Percentiles rank a stretch among this genome's conserved stretches.
These are phyloP conservation scores for Neurospora cerealis DNA, from an alignment of 495 filamentous ascomycete genomes.

Conservation along the genomic window DNA sequence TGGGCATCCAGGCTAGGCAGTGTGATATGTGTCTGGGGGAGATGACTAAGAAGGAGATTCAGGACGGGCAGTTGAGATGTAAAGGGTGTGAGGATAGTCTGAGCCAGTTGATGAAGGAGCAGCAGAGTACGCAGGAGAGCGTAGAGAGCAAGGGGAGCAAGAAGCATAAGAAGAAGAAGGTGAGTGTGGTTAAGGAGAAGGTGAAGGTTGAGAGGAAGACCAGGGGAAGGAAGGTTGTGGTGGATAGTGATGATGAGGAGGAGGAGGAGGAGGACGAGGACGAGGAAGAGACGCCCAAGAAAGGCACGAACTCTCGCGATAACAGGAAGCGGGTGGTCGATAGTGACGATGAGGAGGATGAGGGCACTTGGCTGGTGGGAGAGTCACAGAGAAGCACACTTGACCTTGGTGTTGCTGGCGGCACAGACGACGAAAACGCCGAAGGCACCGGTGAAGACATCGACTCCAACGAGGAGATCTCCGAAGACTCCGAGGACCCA, in stretches of 20 bases:
- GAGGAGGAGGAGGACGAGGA: conserved; percentile 40
- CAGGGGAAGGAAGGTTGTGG: not conserved
- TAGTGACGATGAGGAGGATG: conserved; percentile 51
- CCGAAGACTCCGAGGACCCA: conserved; percentile 49
- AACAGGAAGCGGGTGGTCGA: conserved; percentile 43
- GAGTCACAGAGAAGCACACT: conserved; percentile 46
- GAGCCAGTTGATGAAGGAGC: conserved; percentile 26
- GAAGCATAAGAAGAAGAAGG: conserved; percentile 26
- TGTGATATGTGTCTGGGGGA: conserved; percentile 82
- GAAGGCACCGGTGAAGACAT: conserved; percentile 79
- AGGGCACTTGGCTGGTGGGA: conserved; percentile 65
- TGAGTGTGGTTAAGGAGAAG: conserved; percentile 20
- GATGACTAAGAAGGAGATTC: conserved; percentile 48
- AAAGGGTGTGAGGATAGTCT: conserved; percentile 18
- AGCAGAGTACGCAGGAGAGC: not conserved
- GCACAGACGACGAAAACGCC: conserved; percentile 72
- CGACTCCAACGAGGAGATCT: conserved; percentile 20
- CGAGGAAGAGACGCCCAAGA: conserved; percentile 36
- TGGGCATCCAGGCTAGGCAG: conserved; percentile 70
- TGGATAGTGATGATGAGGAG: conserved; percentile 9
- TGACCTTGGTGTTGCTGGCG: conserved; percentile 66
- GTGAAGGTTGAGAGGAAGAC: conserved; percentile 26
- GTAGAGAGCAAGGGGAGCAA: not conserved
- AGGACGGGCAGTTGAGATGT: conserved; percentile 43
- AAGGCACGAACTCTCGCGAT: conserved; percentile 32